phyloP scores from a whole-genome alignment of 1,284 basidiomycete genomes.

The Moesziomyces parantarcticus region DNA sequence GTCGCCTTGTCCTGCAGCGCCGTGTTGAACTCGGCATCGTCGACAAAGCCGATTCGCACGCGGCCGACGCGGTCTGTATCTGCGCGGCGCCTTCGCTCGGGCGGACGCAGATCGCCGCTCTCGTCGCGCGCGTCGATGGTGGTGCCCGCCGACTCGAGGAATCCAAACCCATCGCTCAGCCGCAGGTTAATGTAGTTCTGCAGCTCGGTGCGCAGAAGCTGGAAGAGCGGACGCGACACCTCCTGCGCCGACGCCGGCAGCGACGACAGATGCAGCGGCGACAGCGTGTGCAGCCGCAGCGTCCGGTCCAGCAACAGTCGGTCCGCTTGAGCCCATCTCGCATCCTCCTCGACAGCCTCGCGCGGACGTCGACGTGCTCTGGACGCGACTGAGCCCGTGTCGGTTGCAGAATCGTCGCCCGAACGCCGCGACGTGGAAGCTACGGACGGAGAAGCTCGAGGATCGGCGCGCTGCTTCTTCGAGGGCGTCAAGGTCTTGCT shows the following conservation, averaged over 20 bases:
- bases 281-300: slow-evolving; percentile 40
- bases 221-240: slow-evolving; percentile 34
- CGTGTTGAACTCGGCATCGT: slow-evolving; percentile 26
- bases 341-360: slow-evolving; percentile 19
- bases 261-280: slow-evolving; percentile 42
- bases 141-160: slow-evolving; percentile 26
- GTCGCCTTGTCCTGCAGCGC: slow-evolving; percentile 24
- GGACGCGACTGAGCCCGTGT: slow-evolving; percentile 23
- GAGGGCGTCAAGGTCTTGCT: slow-evolving; percentile 18
- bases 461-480: slow-evolving; percentile 22
- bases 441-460: slow-evolving; percentile 26
- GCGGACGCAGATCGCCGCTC: slow-evolving; percentile 38
- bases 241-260: slow-evolving; percentile 37
- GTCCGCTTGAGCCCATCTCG: slow-evolving; percentile 23
- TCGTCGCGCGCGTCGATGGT: slow-evolving; percentile 34
- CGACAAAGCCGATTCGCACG: slow-evolving; percentile 38
- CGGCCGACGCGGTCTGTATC: slow-evolving; percentile 38
- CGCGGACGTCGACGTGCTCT: slow-evolving; percentile 16
- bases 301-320: slow-evolving; percentile 39
- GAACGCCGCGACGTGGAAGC: slow-evolving; percentile 26
- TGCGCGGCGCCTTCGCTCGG: slow-evolving; percentile 31
- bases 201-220: slow-evolving; percentile 33
- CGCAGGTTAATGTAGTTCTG: slow-evolving; percentile 45
- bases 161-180: slow-evolving; percentile 46
- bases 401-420: slow-evolving; percentile 21